Base-by-base conservation (phyloP, 1,284 basidiomycete genomes). In the Abortiporus biennis region DNA sequence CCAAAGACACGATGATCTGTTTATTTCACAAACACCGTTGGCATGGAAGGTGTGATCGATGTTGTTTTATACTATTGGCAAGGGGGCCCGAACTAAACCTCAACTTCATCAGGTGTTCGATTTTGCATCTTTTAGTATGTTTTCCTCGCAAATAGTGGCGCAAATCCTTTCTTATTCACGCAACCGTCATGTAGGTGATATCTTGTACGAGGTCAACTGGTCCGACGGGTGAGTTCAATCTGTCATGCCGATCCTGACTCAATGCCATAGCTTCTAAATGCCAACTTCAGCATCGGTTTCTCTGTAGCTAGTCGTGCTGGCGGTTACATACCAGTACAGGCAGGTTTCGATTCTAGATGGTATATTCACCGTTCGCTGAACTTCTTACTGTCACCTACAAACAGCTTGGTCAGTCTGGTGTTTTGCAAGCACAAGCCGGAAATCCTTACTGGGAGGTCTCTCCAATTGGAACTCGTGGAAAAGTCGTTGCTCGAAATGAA, bases 401-500 rank as follows among this genome's bases (percentile, higher is more conserved):
- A 4, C 17, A 44, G 36, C 25, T 32, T 9, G 42, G 42, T 15
- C 29, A 39, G n/a, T 44, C 42, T 6, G 37, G 42, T 19, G 37
- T 44, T 13, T n/a, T 44, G 21, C 20, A 8, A 17, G 17, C 19
- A 4, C 22, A 38, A 17, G 42, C 36, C 3, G 32, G 32, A n/a
- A 30, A 37, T 27, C 19, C 22, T 3, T 9, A 19, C 13, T 44
- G 42, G 42, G 35, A 24, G 20, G 25, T 19, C 20, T 20, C 29
- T 27, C 42, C 30, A 27, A 37, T 36, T n/a, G 22, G 22, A 24
- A 8, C 8, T 9, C 36, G 42, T 32, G 37, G 36, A 3, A 4
- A 31, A 17, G 20, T 44, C 13, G 39, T 39, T 36, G 42, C 42
- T 23, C 36, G 42, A 21, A 44, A 44, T 23, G 42, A 44, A 23